Conservation (phyloP, 1,139 yeast genomes). For the Debaryomycetaceae sp. region DNA sequence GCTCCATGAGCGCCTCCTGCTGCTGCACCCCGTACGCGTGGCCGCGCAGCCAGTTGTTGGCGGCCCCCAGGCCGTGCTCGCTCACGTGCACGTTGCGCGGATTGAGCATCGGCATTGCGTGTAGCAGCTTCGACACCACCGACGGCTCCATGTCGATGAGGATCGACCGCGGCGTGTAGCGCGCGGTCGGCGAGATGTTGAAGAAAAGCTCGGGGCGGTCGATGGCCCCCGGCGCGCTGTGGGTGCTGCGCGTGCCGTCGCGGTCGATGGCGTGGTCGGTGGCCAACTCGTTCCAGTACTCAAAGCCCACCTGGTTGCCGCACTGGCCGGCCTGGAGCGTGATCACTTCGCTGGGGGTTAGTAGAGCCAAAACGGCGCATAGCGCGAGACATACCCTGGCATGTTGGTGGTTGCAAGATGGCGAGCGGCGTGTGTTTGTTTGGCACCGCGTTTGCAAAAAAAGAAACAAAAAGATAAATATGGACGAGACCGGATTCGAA, state of each 20-base stretch:
- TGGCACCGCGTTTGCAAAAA: too few species aligned
- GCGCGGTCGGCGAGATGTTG: slow-evolving; percentile 60
- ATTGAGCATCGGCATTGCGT: slow-evolving; percentile 67
- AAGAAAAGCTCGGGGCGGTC: slow-evolving; percentile 69
- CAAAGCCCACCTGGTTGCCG: slow-evolving; percentile 92
- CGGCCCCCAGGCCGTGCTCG: slow-evolving; percentile 85
- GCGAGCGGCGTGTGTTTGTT: too few species aligned
- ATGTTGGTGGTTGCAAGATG: slow-evolving; percentile 9
- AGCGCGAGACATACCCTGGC: slow-evolving; percentile 25
- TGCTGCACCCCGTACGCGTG: slow-evolving; percentile 69
- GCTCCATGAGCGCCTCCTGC: slow-evolving; percentile 69
- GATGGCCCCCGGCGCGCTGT: slow-evolving; percentile 6
- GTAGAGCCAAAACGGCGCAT: too few species aligned
- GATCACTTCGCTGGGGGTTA: slow-evolving; percentile 36
- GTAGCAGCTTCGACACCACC: slow-evolving; percentile 64
- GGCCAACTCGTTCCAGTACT: slow-evolving; percentile 90
- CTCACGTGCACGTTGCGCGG: slow-evolving; percentile 80
- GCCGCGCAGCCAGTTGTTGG: slow-evolving; percentile 94
- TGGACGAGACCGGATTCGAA: slow-evolving; percentile 68
- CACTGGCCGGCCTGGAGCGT: slow-evolving; percentile 72
- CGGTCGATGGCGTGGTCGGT: slow-evolving; percentile 77
- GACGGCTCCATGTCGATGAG: slow-evolving; percentile 89
- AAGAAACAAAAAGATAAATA: slow-evolving; percentile 13
- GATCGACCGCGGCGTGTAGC: slow-evolving; percentile 84
- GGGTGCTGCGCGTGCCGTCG: slow-evolving; percentile 53